phyloP scores from a whole-genome alignment of 345 rosid species.

The Turnera subulata region DNA sequence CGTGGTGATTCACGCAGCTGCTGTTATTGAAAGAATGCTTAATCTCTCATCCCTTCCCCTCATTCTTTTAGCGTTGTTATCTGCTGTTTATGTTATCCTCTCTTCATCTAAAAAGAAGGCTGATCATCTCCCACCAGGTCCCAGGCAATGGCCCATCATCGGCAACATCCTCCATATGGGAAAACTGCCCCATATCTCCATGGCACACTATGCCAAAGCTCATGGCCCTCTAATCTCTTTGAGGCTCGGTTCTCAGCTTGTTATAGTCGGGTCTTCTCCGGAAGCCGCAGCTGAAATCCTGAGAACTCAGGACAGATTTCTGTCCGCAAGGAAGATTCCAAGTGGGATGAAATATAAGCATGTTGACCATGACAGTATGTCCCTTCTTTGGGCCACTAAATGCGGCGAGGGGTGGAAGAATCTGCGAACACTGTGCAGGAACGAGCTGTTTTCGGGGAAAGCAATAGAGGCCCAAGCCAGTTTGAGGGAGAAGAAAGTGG shows the following conservation, averaged over 20 bases:
- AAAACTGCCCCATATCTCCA: conserved; percentile 6
- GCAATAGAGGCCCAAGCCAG: conserved; percentile 1
- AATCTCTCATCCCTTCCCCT: no score
- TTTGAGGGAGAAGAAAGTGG: conserved; percentile 8
- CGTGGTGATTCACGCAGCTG: no score
- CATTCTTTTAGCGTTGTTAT: no score
- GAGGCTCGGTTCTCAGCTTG: conserved; percentile 20
- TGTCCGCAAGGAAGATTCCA: conserved; percentile 18
- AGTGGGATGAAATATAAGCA: neutral
- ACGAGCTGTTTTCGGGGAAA: conserved; percentile 10
- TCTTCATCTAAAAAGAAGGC: neutral
- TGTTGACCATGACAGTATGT: conserved; percentile 1
- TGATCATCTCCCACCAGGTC: conserved; percentile 27
- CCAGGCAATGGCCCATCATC: conserved; percentile 24
- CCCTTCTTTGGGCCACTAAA: conserved; percentile 12
- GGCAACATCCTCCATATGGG: conserved; percentile 22
- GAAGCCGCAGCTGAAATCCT: conserved; percentile 24
- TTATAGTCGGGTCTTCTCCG: conserved; percentile 21
- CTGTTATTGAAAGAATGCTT: no score
- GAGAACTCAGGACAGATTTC: conserved; percentile 21
- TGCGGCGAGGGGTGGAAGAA: conserved; percentile 12
- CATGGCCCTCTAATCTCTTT: conserved; percentile 24
- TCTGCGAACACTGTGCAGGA: conserved; percentile 8
- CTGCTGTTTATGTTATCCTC: no score
- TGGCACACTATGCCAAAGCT: conserved; percentile 4